Evolutionary conservation across 768 basidiomycete genomes (phyloP).

Genomic region (Tephrocybe sp.): DNA sequence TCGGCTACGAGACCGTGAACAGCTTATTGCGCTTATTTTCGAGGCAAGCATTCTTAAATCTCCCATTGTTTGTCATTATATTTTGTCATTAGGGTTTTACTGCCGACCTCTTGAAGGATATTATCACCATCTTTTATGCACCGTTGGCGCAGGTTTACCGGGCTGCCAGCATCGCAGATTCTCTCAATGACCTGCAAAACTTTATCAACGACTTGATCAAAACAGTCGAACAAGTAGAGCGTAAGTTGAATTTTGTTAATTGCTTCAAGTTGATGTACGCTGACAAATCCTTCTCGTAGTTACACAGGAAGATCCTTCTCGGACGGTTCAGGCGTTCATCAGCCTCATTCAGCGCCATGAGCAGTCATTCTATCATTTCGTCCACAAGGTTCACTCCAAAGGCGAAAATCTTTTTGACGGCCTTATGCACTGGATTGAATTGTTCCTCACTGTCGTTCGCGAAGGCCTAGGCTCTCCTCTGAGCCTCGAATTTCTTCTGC

Average conservation of each 20-base stretch:
- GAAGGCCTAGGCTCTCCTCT: conserved; percentile 79
- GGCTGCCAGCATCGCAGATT: conserved; percentile 96
- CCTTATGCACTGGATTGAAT: conserved; percentile 96
- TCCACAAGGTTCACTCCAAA: conserved; percentile 98
- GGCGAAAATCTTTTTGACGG: conserved; percentile 91
- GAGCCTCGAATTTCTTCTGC: conserved; percentile 88
- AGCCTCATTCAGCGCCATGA: conserved; percentile 93
- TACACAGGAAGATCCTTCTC: conserved; percentile 77
- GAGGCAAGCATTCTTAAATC: conserved; percentile 55
- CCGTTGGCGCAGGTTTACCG: conserved; percentile 97
- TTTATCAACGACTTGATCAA: conserved; percentile 94
- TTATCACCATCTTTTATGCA: conserved; percentile 97
- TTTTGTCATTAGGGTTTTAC: conserved; percentile 72
- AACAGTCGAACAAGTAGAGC: conserved; percentile 86
- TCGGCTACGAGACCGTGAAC: conserved; percentile 83
- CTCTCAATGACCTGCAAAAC: conserved; percentile 85
- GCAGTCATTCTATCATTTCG: conserved; percentile 93
- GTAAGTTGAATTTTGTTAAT: conserved; percentile 59
- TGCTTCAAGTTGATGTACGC: neutral
- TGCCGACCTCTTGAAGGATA: conserved; percentile 93
- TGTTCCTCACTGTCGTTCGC: conserved; percentile 87
- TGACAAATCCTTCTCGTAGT: conserved; percentile 42
- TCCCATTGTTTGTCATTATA: neutral
- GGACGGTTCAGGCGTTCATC: conserved; percentile 91
- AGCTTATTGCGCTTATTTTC: conserved; percentile 90